phyloP scores from a whole-genome alignment of 805 yeast genomes.

The Tanozyma kutaoensis region DNA sequence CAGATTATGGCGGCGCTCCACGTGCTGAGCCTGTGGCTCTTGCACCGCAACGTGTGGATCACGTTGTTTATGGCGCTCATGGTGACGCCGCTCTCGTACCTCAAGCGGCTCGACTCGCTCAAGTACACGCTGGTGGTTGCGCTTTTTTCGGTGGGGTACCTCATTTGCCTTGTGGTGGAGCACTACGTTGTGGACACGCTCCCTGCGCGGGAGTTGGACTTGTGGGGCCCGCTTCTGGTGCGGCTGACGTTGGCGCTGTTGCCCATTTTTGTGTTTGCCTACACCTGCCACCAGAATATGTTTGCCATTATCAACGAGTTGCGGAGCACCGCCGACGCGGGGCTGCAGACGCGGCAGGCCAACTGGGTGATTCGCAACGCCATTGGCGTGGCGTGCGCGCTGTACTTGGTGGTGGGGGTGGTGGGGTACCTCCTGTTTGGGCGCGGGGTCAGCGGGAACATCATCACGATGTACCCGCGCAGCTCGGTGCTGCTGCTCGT shows the following conservation, averaged over 20 bases:
- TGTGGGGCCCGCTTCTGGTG: slow-evolving; percentile 24
- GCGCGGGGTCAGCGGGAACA: slow-evolving; percentile 48
- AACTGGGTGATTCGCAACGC: slow-evolving; percentile 42
- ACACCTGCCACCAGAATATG: slow-evolving; percentile 72
- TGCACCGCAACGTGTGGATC: slow-evolving; percentile 40
- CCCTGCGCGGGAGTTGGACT: background rate
- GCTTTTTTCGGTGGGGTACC: slow-evolving; percentile 49
- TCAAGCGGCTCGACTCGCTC: slow-evolving; percentile 53
- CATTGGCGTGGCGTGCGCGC: slow-evolving; percentile 35
- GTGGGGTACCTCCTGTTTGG: slow-evolving; percentile 70
- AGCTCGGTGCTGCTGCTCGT: slow-evolving; percentile 31
- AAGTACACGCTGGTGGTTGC: slow-evolving; percentile 64
- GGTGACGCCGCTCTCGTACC: slow-evolving; percentile 49
- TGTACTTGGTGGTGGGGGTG: slow-evolving; percentile 55
- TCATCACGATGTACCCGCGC: slow-evolving; percentile 53
- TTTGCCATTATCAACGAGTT: slow-evolving; percentile 66
- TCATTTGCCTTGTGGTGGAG: slow-evolving; percentile 39
- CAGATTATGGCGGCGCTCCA: slow-evolving; percentile 29
- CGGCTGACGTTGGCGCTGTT: slow-evolving; percentile 42
- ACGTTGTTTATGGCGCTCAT: slow-evolving; percentile 33
- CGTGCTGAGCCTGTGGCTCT: slow-evolving; percentile 7
- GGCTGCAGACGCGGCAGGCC: slow-evolving; percentile 29
- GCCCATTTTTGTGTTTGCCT: slow-evolving; percentile 68
- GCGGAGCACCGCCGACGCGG: slow-evolving; percentile 18
- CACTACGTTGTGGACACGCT: slow-evolving; percentile 26